phyloP scores from a whole-genome alignment of 805 yeast species.

The Metschnikowia colocasiae region DNA sequence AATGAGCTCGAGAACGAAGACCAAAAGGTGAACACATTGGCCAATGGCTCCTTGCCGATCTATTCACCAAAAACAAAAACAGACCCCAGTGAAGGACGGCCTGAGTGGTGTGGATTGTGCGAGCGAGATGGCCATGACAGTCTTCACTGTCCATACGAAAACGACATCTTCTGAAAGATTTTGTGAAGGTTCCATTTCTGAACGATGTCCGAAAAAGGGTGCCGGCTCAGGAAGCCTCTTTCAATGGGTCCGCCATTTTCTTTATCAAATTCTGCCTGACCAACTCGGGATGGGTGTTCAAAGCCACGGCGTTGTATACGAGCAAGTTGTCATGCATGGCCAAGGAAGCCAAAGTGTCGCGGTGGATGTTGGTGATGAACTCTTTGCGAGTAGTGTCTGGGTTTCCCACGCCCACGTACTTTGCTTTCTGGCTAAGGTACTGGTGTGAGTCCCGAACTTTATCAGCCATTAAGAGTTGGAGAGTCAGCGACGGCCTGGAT shows the following conservation, averaged over 20 bases:
- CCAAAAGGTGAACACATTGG: background rate
- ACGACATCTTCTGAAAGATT: slow-evolving; percentile 50
- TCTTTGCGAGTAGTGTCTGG: slow-evolving; percentile 66
- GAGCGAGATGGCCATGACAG: slow-evolving; percentile 88
- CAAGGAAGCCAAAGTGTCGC: slow-evolving; percentile 63
- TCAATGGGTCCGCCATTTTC: slow-evolving; percentile 30
- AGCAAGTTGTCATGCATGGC: slow-evolving; percentile 56
- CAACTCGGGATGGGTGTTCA: slow-evolving; percentile 38
- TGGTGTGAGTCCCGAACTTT: slow-evolving; percentile 57
- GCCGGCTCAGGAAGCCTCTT: background rate
- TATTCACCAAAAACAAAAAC: slow-evolving; percentile 44
- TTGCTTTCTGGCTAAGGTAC: slow-evolving; percentile 52
- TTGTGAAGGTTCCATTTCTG: too few species aligned
- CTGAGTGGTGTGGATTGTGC: slow-evolving; percentile 89
- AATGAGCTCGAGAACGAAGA: background rate
- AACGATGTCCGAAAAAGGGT: background rate
- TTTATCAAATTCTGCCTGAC: slow-evolving; percentile 31
- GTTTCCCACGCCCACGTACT: slow-evolving; percentile 73
- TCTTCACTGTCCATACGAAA: slow-evolving; percentile 82
- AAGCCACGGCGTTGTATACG: slow-evolving; percentile 51
- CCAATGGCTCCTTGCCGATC: slow-evolving; percentile 33
- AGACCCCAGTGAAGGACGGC: slow-evolving; percentile 74
- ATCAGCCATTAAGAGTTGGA: slow-evolving; percentile 48
- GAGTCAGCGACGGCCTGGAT: background rate
- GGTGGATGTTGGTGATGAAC: slow-evolving; percentile 62